phyloP scores from a whole-genome alignment of 768 basidiomycete genomes.

The Exsudoporus frostii region DNA sequence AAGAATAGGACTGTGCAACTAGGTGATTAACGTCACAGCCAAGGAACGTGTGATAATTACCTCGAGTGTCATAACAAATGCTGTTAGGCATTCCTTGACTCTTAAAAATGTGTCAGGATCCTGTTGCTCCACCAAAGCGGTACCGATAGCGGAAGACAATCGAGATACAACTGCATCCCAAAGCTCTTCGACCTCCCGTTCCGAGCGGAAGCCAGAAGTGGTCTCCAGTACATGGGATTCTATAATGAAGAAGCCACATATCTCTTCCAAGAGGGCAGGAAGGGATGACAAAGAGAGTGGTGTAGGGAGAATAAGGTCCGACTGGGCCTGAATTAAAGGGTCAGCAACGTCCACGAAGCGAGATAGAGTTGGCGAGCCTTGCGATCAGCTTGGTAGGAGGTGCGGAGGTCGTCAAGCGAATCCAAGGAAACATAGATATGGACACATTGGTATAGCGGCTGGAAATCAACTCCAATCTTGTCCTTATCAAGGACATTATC shows the following conservation, averaged over 20 bases:
- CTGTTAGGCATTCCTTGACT: constrained; percentile 79
- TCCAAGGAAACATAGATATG: constrained; percentile 94
- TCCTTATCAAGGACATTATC: constrained; percentile 93
- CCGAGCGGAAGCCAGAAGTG: constrained; percentile 85
- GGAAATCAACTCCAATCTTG: constrained; percentile 85
- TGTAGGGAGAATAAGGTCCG: constrained; percentile 84
- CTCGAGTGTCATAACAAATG: constrained; percentile 91
- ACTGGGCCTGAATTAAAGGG: constrained; percentile 72
- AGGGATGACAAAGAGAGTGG: constrained; percentile 67
- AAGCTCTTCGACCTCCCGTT: constrained; percentile 88
- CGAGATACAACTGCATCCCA: constrained; percentile 85
- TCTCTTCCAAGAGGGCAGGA: constrained; percentile 81
- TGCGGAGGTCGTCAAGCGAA: constrained; percentile 84
- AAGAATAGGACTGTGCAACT: constrained; percentile 69
- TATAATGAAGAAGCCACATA: constrained; percentile 96
- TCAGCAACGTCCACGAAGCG: constrained; percentile 13
- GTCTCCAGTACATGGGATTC: constrained; percentile 90
- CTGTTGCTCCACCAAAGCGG: constrained; percentile 66
- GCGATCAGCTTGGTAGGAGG: constrained; percentile 95
- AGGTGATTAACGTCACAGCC: constrained; percentile 1
- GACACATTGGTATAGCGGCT: constrained; percentile 92
- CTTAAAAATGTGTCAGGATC: constrained; percentile 80
- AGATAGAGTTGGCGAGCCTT: constrained; percentile 48
- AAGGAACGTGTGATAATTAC: constrained; percentile 38
- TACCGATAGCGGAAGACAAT: constrained; percentile 69